Percentiles rank a stretch among this genome's conserved stretches.
Conservation (phyloP, 495 filamentous ascomycete species). For the Podospora conica region DNA sequence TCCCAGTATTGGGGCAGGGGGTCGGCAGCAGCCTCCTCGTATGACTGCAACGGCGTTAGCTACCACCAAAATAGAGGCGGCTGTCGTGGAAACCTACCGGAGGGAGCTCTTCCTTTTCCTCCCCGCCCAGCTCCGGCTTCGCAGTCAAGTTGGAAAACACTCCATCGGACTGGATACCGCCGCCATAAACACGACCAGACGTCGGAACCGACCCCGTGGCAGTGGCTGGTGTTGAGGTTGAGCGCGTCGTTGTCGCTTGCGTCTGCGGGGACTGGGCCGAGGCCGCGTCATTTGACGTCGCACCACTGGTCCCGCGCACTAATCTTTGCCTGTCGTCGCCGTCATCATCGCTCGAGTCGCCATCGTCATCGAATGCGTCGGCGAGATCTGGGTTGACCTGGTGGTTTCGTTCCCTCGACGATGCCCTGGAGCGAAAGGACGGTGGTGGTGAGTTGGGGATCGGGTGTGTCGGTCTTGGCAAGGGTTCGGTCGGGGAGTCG, state of each 20-base stretch:
- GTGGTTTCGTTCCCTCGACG: constrained; percentile 50
- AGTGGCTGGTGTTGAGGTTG: constrained; percentile 8
- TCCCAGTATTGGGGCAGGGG: constrained; percentile 98
- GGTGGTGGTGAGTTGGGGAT: constrained; percentile 85
- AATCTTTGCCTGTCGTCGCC: constrained; percentile 79
- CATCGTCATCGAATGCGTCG: constrained; percentile 82
- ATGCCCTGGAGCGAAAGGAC: constrained; percentile 82
- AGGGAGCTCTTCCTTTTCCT: constrained; percentile 77
- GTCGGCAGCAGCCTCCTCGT: constrained; percentile 97
- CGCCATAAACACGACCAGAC: constrained; percentile 49
- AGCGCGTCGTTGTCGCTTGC: constrained; percentile 20
- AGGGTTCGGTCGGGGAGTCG: constrained; percentile 30
- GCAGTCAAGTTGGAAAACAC: constrained; percentile 94
- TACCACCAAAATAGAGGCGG: background rate
- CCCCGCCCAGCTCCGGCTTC: constrained; percentile 81
- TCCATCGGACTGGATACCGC: constrained; percentile 72
- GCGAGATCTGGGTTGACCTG: constrained; percentile 67
- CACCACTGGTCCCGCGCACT: constrained; percentile 57
- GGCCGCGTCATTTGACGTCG: constrained; percentile 12
- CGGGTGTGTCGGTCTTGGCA: constrained; percentile 32
- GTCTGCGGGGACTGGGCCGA: constrained; percentile 10
- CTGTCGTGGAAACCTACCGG: constrained; percentile 57
- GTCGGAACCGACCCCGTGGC: constrained; percentile 5
- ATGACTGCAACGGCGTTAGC: constrained; percentile 54
- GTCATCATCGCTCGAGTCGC: constrained; percentile 65